Conservation (phyloP, 306 rosid genomes). For the Mimosa bimucronata region DNA sequence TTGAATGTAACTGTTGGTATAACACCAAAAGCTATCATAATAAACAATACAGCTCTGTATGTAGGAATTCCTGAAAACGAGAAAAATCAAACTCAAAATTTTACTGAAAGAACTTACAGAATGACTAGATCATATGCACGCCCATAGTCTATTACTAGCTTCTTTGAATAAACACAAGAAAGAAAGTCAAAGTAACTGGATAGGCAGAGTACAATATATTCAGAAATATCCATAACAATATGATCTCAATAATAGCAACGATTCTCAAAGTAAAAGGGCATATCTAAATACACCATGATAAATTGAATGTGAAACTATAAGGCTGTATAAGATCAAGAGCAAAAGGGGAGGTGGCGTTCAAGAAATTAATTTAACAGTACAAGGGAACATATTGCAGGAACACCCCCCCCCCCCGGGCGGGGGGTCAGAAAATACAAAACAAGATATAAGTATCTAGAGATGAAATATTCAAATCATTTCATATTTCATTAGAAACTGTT, state of each 20-base stretch:
- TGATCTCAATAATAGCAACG: constrained; percentile 7
- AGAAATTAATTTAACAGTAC: neutral
- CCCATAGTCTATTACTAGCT: constrained; percentile 15
- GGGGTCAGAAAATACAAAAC: neutral
- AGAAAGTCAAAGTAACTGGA: neutral
- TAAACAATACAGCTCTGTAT: constrained; percentile 47
- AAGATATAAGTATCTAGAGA: neutral
- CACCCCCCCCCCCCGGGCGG: neutral
- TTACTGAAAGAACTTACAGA: constrained; percentile 17
- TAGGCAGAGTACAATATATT: neutral
- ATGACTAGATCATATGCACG: constrained; percentile 13
- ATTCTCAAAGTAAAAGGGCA: constrained; percentile 2
- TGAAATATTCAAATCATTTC: constrained; percentile 12
- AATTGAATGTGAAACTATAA: constrained; percentile 5
- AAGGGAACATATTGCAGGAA: neutral
- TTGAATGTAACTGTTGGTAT: constrained; percentile 79
- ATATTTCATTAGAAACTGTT: neutral
- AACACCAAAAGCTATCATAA: constrained; percentile 82
- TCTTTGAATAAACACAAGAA: constrained; percentile 19
- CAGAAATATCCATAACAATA: neutral
- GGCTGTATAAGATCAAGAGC: neutral
- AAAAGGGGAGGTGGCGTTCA: neutral
- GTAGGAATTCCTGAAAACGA: constrained; percentile 63
- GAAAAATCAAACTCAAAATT: constrained; percentile 33
- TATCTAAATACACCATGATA: neutral